A percentile compares a stretch with the other conserved stretches of the same genome.
Evolutionary conservation across 2,329 filamentous ascomycete genomes (phyloP).

Genomic region (Clonostachys solani): DNA sequence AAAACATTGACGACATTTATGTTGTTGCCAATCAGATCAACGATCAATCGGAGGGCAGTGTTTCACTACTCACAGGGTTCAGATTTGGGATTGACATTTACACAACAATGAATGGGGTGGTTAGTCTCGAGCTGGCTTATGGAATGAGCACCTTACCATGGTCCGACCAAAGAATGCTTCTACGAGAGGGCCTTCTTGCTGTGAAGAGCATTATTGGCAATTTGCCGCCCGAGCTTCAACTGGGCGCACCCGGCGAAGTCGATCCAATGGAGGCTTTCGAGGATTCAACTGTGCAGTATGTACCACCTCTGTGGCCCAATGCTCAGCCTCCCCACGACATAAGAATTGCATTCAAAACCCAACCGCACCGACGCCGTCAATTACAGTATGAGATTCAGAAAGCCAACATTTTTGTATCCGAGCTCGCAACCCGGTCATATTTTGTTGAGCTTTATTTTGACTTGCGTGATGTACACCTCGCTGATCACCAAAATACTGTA

Average conservation of each 20-base stretch:
- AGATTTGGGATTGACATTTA: conserved; percentile 77
- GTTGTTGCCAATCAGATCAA: conserved; percentile 69
- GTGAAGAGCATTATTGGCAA: conserved; percentile 66
- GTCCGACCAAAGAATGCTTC: conserved; percentile 69
- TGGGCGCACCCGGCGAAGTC: conserved; percentile 32
- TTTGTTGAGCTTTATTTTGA: conserved; percentile 84
- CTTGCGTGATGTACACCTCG: conserved; percentile 62
- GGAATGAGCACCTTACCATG: conserved; percentile 75
- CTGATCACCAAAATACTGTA: conserved; percentile 30
- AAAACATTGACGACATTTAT: conserved; percentile 80
- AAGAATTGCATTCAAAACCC: conserved; percentile 41
- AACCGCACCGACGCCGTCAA: conserved; percentile 46
- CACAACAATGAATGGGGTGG: conserved; percentile 72
- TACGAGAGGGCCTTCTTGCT: conserved; percentile 65
- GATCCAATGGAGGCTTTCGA: conserved; percentile 33
- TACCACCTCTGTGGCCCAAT: conserved; percentile 42
- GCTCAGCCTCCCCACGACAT: conserved; percentile 44
- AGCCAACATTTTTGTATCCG: conserved; percentile 81
- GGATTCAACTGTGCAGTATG: conserved; percentile 45
- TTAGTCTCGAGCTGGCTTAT: conserved; percentile 78
- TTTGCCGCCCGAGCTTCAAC: conserved; percentile 65
- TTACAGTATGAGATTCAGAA: conserved; percentile 88
- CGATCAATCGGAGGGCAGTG: conserved; percentile 60
- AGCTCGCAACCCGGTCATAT: conserved; percentile 77
- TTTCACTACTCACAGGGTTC: conserved; percentile 75